Percentiles rank a stretch among this genome's conserved stretches.
Evolutionary conservation across 768 basidiomycete species (phyloP).

Genomic region (Phylloporus sp.): DNA sequence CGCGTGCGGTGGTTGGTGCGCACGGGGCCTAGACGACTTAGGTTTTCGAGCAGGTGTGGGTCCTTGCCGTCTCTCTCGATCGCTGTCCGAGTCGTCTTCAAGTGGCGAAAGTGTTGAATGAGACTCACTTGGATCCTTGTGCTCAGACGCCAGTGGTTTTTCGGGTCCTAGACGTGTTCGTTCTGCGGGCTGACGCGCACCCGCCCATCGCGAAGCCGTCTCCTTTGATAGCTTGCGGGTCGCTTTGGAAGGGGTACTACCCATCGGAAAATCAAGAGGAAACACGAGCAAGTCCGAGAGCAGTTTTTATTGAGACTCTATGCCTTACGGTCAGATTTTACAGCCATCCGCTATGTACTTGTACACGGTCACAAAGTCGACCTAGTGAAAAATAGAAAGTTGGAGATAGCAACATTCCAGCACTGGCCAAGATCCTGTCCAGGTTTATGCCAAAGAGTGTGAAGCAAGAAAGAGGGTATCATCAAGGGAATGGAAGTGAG

Average conservation of each 20-base stretch:
- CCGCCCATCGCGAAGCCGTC: constrained; percentile 45
- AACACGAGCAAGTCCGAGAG: constrained; percentile 1
- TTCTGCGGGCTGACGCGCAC: constrained; percentile 33
- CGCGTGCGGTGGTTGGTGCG: constrained; percentile 64
- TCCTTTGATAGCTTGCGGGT: constrained; percentile 52
- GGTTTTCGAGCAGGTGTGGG: constrained; percentile 64
- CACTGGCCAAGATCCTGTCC: constrained; percentile 27
- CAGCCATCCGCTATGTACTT: constrained; percentile 38
- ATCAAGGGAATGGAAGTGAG: constrained; percentile 23
- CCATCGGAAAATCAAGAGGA: constrained; percentile 41
- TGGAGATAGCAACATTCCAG: constrained; percentile 31
- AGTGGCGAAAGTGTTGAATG: background rate
- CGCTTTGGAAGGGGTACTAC: constrained; percentile 57
- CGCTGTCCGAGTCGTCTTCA: constrained; percentile 33
- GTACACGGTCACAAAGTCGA: constrained; percentile 34
- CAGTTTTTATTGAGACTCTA: constrained; percentile 32
- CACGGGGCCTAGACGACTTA: constrained; percentile 64
- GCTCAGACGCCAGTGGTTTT: constrained; percentile 45
- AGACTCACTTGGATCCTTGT: constrained; percentile 43
- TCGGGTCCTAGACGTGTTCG: constrained; percentile 13
- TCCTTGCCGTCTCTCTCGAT: constrained; percentile 66
- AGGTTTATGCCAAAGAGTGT: constrained; percentile 25
- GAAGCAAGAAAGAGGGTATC: constrained; percentile 27
- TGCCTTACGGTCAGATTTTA: constrained; percentile 34
- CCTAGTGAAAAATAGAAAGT: constrained; percentile 30